phyloP scores from a whole-genome alignment of 495 filamentous ascomycete genomes.

The Penicillium salamii region DNA sequence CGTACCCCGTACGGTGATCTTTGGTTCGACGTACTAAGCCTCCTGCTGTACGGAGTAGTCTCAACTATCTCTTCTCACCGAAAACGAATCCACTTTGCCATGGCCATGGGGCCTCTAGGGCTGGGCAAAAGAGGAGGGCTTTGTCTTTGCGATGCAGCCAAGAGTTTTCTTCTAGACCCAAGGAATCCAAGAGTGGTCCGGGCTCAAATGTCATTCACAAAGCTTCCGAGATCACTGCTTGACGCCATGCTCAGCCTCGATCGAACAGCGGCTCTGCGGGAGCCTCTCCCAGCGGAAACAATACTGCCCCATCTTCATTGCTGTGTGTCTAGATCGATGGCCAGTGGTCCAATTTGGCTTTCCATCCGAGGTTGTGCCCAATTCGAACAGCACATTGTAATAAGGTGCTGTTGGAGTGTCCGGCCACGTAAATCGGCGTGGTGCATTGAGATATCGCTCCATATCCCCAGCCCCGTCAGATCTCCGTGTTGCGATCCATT shows the following conservation, averaged over 20 bases:
- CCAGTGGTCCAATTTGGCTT: slow-evolving; percentile 14
- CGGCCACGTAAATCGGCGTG: slow-evolving; percentile 19
- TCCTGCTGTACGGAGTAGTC: too few species aligned
- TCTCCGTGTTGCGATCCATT: slow-evolving; percentile 17
- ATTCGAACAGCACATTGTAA: slow-evolving; percentile 18
- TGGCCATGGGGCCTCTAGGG: too few species aligned
- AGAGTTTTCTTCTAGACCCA: too few species aligned
- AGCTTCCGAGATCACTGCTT: too few species aligned
- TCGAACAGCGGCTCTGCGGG: slow-evolving; percentile 11
- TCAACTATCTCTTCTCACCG: too few species aligned
- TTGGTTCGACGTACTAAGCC: too few species aligned
- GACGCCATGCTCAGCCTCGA: not conserved
- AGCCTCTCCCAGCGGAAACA: slow-evolving; percentile 23
- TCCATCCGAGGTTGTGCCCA: slow-evolving; percentile 16
- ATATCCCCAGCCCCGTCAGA: slow-evolving; percentile 12
- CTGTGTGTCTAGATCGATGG: slow-evolving; percentile 12
- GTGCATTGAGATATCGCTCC: slow-evolving; percentile 20
- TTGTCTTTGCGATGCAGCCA: too few species aligned
- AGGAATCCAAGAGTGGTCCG: too few species aligned
- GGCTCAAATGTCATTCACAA: too few species aligned
- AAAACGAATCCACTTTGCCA: too few species aligned
- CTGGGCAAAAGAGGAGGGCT: too few species aligned
- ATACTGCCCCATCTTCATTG: slow-evolving; percentile 23
- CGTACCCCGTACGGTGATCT: too few species aligned
- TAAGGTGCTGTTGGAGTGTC: slow-evolving; percentile 16